Evolutionary conservation across 2,329 filamentous ascomycete species (phyloP).

Genomic region (Cercospora sp.): DNA sequence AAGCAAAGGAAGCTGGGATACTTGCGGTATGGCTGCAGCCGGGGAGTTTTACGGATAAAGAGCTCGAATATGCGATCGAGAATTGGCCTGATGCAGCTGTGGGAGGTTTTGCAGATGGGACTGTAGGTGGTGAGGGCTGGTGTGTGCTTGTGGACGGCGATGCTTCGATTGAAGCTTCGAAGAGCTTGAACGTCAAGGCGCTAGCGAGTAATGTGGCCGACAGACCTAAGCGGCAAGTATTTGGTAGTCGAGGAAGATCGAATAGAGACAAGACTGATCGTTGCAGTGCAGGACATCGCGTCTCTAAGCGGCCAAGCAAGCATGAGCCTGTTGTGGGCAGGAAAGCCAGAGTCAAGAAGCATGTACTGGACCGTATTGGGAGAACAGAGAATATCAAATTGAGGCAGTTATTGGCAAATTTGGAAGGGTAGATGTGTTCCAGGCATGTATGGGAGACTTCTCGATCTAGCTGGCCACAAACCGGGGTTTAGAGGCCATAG

Average conservation of each 20-base stretch:
- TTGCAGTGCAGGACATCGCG: conserved; percentile 17
- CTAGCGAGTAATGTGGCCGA: neutral
- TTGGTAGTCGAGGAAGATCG: neutral
- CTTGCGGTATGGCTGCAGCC: conserved; percentile 86
- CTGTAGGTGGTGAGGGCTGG: conserved; percentile 73
- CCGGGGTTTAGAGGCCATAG: too few relatives aligned
- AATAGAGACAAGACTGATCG: conserved; percentile 3
- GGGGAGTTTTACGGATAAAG: conserved; percentile 77
- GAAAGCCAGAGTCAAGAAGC: conserved; percentile 15
- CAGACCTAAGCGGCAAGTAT: conserved; percentile 14
- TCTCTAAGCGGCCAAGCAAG: conserved; percentile 14
- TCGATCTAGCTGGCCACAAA: too few relatives aligned
- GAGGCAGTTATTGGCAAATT: conserved; percentile 10
- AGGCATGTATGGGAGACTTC: too few relatives aligned
- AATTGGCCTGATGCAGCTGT: conserved; percentile 68
- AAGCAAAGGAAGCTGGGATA: conserved; percentile 73
- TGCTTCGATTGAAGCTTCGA: conserved; percentile 55
- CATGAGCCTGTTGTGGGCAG: conserved; percentile 13
- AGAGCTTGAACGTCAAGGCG: conserved; percentile 6
- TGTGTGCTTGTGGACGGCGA: conserved; percentile 86
- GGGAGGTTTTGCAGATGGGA: conserved; percentile 65
- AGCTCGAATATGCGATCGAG: conserved; percentile 66
- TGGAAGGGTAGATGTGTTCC: neutral
- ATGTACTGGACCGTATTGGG: conserved; percentile 12
- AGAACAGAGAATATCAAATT: conserved; percentile 15